Percentiles rank a stretch among this genome's conserved stretches.
These are phyloP conservation scores for Podospora tetraspora DNA, from an alignment of 495 filamentous ascomycete genomes.

Conservation along the genomic window DNA sequence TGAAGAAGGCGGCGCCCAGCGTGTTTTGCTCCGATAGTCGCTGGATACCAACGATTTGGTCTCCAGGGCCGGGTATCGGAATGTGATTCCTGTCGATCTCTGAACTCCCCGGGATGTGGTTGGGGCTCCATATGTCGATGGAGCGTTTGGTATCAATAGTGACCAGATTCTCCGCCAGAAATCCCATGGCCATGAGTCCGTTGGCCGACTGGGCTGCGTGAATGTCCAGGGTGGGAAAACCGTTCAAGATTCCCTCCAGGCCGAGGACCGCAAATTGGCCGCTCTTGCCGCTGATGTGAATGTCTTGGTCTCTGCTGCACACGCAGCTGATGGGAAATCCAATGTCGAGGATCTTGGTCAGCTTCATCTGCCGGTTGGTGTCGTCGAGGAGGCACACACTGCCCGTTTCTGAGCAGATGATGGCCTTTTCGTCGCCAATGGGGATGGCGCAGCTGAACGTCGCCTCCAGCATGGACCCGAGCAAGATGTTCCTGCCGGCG, in stretches of 20 bases:
- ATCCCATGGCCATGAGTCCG: slow-evolving; percentile 60
- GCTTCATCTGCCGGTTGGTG: slow-evolving; percentile 59
- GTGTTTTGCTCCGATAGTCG: slow-evolving; percentile 52
- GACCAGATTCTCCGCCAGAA: slow-evolving; percentile 61
- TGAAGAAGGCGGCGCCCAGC: slow-evolving; percentile 68
- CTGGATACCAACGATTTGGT: slow-evolving; percentile 71
- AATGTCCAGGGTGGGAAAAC: slow-evolving; percentile 23
- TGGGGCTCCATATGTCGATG: slow-evolving; percentile 58
- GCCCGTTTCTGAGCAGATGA: slow-evolving; percentile 67
- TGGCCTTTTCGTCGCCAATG: slow-evolving; percentile 62
- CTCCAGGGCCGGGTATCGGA: slow-evolving; percentile 64
- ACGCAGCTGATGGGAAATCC: slow-evolving; percentile 61
- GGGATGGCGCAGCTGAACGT: slow-evolving; percentile 75
- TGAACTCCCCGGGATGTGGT: slow-evolving; percentile 29
- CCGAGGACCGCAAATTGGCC: slow-evolving; percentile 39
- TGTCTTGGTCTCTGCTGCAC: slow-evolving; percentile 38
- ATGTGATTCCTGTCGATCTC: slow-evolving; percentile 32
- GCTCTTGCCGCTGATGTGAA: slow-evolving; percentile 43
- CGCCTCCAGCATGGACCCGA: slow-evolving; percentile 70
- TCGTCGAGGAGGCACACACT: slow-evolving; percentile 80
- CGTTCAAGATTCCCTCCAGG: slow-evolving; percentile 36
- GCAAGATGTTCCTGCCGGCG: slow-evolving; percentile 62
- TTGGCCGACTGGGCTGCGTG: slow-evolving; percentile 24
- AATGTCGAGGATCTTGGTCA: slow-evolving; percentile 56
- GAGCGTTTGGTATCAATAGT: slow-evolving; percentile 69